These are phyloP conservation scores for Melanomma pulvis-pyrius DNA, from an alignment of 495 filamentous ascomycete genomes.

Conservation along the genomic window DNA sequence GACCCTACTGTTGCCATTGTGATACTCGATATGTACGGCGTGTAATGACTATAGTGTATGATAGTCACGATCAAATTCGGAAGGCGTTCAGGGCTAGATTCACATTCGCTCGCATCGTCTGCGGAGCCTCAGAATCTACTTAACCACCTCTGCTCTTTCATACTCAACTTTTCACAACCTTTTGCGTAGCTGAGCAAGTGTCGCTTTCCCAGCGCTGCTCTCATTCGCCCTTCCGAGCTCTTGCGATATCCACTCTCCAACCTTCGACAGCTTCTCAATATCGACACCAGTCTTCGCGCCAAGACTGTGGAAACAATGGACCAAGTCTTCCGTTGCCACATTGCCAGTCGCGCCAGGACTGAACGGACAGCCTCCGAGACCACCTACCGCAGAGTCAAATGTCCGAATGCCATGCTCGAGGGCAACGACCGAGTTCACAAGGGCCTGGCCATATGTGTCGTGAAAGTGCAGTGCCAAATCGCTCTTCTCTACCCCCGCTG, in stretches of 20 bases:
- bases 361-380: constrained; percentile 92
- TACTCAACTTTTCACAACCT: constrained; percentile 1
- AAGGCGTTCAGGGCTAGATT: too few species aligned
- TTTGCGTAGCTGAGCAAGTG: constrained; percentile 43
- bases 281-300: constrained; percentile 88
- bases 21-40: too few species aligned
- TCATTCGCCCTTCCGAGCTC: constrained; percentile 69
- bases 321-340: constrained; percentile 89
- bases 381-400: constrained; percentile 88
- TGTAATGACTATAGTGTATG: too few species aligned
- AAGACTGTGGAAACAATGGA: constrained; percentile 84
- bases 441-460: constrained; percentile 93
- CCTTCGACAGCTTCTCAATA: constrained; percentile 75
- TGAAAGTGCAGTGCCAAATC: constrained; percentile 94
- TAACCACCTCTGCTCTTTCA: too few species aligned
- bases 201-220: constrained; percentile 52
- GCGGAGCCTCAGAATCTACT: too few species aligned
- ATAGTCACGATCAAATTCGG: too few species aligned
- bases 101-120: too few species aligned
- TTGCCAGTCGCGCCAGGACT: constrained; percentile 94
- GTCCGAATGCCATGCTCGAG: constrained; percentile 85
- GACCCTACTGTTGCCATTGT: too few species aligned
- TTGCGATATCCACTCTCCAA: constrained; percentile 86
- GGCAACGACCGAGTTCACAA: constrained; percentile 85
- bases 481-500: constrained; percentile 74